Base-by-base conservation (phyloP, 768 basidiomycete species). In the Crepidotus variabilis region DNA sequence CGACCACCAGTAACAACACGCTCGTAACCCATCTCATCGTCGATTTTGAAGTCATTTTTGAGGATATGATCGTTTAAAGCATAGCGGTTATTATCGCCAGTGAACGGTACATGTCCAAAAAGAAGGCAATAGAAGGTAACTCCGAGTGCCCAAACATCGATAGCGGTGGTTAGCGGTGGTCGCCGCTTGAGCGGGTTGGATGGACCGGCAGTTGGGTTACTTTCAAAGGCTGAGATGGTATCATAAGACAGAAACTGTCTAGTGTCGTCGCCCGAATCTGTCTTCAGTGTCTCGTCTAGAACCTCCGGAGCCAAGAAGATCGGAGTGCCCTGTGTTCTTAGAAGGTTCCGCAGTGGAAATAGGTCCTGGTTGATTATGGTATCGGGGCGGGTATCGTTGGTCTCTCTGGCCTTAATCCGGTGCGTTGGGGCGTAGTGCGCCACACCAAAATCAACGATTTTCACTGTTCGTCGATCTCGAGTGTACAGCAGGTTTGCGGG, bases 401-500 rank as follows among this genome's bases (percentile, higher is more conserved):
- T 51, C 46, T 61, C 55, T 53, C 60, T 61, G 20, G 51, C 55
- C 36, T 61, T 65, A 43, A 60, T 51, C 18, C 52, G 45, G 10
- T 50, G 54, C 9, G 66, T 57, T 21, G 64, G 61, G n/a, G 53
- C 64, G 57, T 69, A 72, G 53, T 76, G 71, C 33, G 75, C 73
- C 45, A 77, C 71, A 9, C 94, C 94, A 68, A 94, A 96, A 70
- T 95, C 93, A 24, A 87, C 93, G 49, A 96, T 90, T 75, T 95
- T 95, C 61, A 95, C 80, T 62, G 88, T 86, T 28, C 67, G 66
- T 35, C 74, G 72, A 58, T 76, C 68, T 46, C 59, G 62, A 6
- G 71, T 69, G 63, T 94, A 87, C 14, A 94, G 73, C 28, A 95
- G 80, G 67, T 94, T 94, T 72, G 91, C 88, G 8, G 93, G 93